phyloP scores from a whole-genome alignment of 2,329 filamentous ascomycete species.

The Fusarium setosum region DNA sequence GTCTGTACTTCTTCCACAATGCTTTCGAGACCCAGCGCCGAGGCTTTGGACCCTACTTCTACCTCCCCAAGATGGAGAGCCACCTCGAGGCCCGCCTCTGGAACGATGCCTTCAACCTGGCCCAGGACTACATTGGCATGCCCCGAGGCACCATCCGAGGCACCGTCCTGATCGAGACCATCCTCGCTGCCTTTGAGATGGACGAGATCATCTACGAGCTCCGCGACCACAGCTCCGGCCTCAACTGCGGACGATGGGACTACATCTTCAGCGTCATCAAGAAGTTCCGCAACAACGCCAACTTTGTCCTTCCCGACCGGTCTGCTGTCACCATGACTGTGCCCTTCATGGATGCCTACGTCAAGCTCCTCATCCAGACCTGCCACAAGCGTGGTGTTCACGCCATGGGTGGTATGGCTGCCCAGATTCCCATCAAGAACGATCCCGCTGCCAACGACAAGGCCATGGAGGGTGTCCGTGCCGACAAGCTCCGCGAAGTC shows the following conservation, averaged over 20 bases:
- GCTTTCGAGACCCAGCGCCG: constrained; percentile 86
- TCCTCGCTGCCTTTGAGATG: constrained; percentile 98
- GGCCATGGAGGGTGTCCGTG: constrained; percentile 92
- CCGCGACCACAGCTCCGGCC: constrained; percentile 92
- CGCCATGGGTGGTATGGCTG: constrained; percentile 98
- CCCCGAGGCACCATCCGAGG: constrained; percentile 91
- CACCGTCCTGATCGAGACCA: constrained; percentile 97
- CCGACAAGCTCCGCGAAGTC: constrained; percentile 96
- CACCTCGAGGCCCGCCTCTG: constrained; percentile 96
- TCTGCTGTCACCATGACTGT: constrained; percentile 95
- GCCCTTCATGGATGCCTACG: constrained; percentile 97
- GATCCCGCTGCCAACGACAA: constrained; percentile 90
- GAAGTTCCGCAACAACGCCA: constrained; percentile 95
- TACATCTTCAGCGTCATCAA: constrained; percentile 99
- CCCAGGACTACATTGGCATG: constrained; percentile 93
- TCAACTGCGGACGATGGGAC: constrained; percentile 99
- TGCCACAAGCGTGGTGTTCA: constrained; percentile 98
- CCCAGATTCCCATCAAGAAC: constrained; percentile 98
- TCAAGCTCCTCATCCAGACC: constrained; percentile 97
- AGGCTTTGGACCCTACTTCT: constrained; percentile 95
- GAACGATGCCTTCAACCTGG: constrained; percentile 98
- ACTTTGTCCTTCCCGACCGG: constrained; percentile 94
- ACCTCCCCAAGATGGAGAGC: constrained; percentile 97
- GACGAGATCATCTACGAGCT: constrained; percentile 99
- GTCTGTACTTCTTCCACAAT: constrained; percentile 99